phyloP scores from a whole-genome alignment of 1,284 basidiomycete genomes.

The Chondrostereum purpureum region DNA sequence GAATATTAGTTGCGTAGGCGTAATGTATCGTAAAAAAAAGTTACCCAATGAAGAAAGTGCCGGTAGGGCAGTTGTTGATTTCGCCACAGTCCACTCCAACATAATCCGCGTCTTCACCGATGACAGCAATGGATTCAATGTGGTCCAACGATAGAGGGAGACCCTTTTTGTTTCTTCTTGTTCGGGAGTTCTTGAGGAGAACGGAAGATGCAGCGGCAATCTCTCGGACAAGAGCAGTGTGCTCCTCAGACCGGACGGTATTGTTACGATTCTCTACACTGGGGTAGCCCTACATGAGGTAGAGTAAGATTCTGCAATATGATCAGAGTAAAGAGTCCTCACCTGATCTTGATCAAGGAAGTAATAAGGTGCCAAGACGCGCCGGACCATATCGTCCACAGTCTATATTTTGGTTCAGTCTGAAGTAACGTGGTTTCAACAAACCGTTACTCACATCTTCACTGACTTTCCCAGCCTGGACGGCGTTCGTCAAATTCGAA shows the following conservation, averaged over 20 bases:
- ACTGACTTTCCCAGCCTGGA: constrained; percentile 38
- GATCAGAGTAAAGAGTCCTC: constrained; percentile 4
- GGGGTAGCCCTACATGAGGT: constrained; percentile 18
- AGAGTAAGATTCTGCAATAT: not conserved
- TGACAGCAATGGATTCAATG: constrained; percentile 35
- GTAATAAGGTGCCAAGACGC: constrained; percentile 60
- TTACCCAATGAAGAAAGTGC: constrained; percentile 39
- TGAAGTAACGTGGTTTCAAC: not conserved
- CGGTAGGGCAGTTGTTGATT: constrained; percentile 38
- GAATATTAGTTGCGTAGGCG: not conserved
- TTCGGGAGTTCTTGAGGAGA: constrained; percentile 69
- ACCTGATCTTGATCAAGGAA: constrained; percentile 46
- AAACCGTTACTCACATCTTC: constrained; percentile 32
- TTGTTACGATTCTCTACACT: not conserved
- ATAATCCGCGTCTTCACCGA: constrained; percentile 37
- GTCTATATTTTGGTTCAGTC: constrained; percentile 22
- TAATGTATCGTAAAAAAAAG: constrained; percentile 9
- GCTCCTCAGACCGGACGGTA: constrained; percentile 45
- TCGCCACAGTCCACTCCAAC: constrained; percentile 34
- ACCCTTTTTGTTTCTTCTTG: constrained; percentile 23
- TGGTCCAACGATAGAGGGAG: constrained; percentile 41
- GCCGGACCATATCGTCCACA: constrained; percentile 61
- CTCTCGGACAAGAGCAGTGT: constrained; percentile 51
- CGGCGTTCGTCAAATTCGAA: constrained; percentile 24
- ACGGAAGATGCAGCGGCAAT: constrained; percentile 71